Evolutionary conservation across 1,284 basidiomycete genomes (phyloP), one percentile per base, ranked within the genome.

Genomic region (Mycosarcoma maydis): DNA sequence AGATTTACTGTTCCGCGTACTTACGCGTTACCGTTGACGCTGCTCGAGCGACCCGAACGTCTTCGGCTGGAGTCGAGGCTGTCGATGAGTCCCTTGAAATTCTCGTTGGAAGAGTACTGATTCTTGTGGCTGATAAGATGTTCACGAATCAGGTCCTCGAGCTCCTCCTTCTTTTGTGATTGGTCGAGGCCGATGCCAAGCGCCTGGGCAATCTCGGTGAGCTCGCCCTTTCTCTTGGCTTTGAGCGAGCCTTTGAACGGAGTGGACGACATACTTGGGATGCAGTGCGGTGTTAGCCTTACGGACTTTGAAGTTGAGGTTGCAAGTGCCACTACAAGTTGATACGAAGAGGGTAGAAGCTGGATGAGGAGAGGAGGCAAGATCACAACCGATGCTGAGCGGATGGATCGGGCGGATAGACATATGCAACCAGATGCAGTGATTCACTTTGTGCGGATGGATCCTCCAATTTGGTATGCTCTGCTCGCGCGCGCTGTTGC

Each of bases 161-260:
- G 52, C 54, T 76, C 73, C 40, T 76, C 75, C 49, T 59, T 71
- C 48, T 65, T 65, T 23, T 66, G 49, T 11, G 59, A 58, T 27
- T 52, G 39, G 42, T 72, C 59, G 45, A 53, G 47, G 30, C 51
- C 51, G 61, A 76, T 67, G 32, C 65, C 65, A 40, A 76, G 71
- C 14, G 68, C 64, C 38, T 50, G 46, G 27, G 72, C 75, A 40
- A 76, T 74, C 40, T 76, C 75, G 60, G 60, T 55, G 45, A 76
- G 68, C 32, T 75, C 72, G 26, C 57, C 55, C 70, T 76, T 76
- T 32, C 71, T 51, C 65, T 75, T 74, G 50, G 64, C 65, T 47
- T 71, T 71, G 38, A 76, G 67, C 26, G 72, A 67, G 51, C 72
- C 72, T 56, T 69, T 60, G 72, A 53, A 73, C 6, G 62, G 56